Base-by-base conservation (phyloP, 1,139 yeast genomes). In the Kodamaea sp. region DNA sequence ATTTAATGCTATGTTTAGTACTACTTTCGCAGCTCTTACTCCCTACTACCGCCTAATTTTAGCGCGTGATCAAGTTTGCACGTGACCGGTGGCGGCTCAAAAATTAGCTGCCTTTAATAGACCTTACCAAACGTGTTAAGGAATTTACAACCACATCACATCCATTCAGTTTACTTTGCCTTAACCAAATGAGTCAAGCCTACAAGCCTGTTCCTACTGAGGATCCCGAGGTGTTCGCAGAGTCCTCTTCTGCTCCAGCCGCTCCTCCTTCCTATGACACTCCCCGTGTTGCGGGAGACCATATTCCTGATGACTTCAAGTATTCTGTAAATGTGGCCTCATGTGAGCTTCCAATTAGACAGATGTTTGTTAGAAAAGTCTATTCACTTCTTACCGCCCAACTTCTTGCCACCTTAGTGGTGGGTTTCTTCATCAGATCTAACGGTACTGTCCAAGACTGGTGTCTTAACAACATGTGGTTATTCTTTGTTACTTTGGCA, bases 231-330 rank as follows among this genome's bases (percentile, higher is more conserved):
- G 28, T 16, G 22, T 24, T 24, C 10, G 16, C 14, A 15, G 19
- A 16, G 18, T 16, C 13, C 12, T n/a, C 27, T n/a, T 15, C 27
- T 8, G 15, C 24, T n/a, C 22, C 27, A 10, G 20, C 34, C 27
- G 25, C 41, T 30, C 26, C 43, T 38, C 32, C 35, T 23, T 14
- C 40, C 25, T 28, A 35, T 34, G 34, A 51, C 63, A 42, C 48
- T 26, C 57, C 54, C 9, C 49, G 73, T 39, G 46, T 49, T 9
- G 62, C 52, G 11, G 71, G 70, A 11, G 76, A 71, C 48, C 59
- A 67, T 46, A 51, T 78, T 31, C 84, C 84, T 3, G 95, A 87
- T 51, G 95, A 87, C 60, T 88, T 87, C 76, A 88, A 88, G 57
- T 87, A 83, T 59, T 78, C 86, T 22, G 85, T 84, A 7, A 74